Evolutionary conservation across 768 basidiomycete species (phyloP).

Genomic region (Amanita pallidorosea): DNA sequence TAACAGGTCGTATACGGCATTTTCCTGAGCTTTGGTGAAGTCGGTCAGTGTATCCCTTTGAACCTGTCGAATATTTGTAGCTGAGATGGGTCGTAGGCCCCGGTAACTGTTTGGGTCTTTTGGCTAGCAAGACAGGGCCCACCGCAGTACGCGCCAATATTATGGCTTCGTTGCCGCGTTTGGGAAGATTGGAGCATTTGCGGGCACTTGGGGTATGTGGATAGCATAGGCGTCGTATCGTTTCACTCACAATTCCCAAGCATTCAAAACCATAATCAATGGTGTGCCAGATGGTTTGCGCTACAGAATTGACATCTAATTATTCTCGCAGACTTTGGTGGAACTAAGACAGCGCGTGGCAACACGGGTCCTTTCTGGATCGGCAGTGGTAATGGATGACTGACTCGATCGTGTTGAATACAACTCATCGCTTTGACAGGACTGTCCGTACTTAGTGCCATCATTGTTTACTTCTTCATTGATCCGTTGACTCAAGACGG

Average conservation of each 20-base stretch:
- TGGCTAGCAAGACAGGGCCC: constrained; percentile 78
- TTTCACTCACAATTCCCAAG: constrained; percentile 20
- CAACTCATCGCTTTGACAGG: constrained; percentile 19
- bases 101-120: constrained; percentile 77
- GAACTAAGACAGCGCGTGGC: constrained; percentile 35
- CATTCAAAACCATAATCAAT: constrained; percentile 55
- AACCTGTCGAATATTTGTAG: neutral
- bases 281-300: constrained; percentile 24
- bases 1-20: constrained; percentile 75
- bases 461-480: constrained; percentile 64
- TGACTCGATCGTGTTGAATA: neutral
- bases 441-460: constrained; percentile 70
- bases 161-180: constrained; percentile 82
- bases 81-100: constrained; percentile 37
- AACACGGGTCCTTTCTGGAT: constrained; percentile 87
- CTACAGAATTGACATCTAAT: neutral
- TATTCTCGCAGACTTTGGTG: constrained; percentile 46
- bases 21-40: constrained; percentile 83
- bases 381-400: constrained; percentile 45
- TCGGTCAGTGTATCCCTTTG: constrained; percentile 38
- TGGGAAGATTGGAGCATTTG: constrained; percentile 79
- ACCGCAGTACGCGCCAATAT: constrained; percentile 77
- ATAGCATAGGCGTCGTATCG: neutral
- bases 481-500: constrained; percentile 66
- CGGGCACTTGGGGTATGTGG: constrained; percentile 66